Percentiles rank a stretch among this genome's conserved stretches.
phyloP scores from a whole-genome alignment of 2,329 filamentous ascomycete genomes.

The Fusarium albidum region DNA sequence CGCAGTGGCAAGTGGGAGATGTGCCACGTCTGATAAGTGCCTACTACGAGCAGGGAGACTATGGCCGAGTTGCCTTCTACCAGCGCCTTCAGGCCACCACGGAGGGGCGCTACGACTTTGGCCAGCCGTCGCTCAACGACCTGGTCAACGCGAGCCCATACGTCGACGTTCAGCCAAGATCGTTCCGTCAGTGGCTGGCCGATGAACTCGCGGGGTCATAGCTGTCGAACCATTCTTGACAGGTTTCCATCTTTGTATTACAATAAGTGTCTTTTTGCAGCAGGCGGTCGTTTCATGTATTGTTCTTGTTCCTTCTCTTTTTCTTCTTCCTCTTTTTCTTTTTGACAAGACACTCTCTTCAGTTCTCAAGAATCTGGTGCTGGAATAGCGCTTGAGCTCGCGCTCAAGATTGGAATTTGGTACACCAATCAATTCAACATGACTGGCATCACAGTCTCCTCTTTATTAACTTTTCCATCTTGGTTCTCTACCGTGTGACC shows the following conservation, averaged over 20 bases:
- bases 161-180: conserved; percentile 56
- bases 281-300: too few species aligned
- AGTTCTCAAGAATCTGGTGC: conserved; percentile 6
- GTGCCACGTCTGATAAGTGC: conserved; percentile 51
- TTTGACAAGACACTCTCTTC: conserved; percentile 4
- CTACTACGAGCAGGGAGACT: conserved; percentile 57
- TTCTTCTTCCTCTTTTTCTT: too few species aligned
- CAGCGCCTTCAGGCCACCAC: conserved; percentile 73
- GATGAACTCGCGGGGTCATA: conserved; percentile 1
- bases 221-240: too few species aligned
- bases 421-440: conserved; percentile 6
- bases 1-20: conserved; percentile 50
- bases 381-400: background rate
- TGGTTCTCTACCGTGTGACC: background rate
- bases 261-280: too few species aligned
- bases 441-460: conserved; percentile 13
- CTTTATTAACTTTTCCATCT: background rate
- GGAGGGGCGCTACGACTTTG: conserved; percentile 73
- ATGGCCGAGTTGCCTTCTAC: conserved; percentile 60
- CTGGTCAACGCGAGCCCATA: conserved; percentile 47
- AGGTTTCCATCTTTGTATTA: too few species aligned
- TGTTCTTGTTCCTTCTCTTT: too few species aligned
- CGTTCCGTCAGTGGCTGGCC: conserved; percentile 63
- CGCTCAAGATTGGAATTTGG: conserved; percentile 8
- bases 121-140: conserved; percentile 66